Conservation (phyloP, 1,139 yeast species). For the Arxiozyma bovina region DNA sequence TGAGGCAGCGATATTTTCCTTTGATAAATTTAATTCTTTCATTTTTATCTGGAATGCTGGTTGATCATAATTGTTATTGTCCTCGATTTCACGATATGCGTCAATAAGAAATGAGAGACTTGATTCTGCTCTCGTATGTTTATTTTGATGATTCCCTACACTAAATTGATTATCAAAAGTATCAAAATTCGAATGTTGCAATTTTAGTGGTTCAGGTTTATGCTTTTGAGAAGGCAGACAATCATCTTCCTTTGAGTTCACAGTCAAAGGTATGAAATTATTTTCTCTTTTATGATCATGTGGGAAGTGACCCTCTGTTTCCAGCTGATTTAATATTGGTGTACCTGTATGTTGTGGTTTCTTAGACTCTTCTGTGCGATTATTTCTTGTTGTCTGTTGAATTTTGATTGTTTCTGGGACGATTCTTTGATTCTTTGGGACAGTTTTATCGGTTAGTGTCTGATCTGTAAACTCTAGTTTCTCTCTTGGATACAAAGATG, state of each 20-base stretch:
- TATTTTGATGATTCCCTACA: not conserved
- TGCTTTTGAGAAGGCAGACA: not conserved
- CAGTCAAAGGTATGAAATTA: not conserved
- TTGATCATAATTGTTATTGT: not conserved
- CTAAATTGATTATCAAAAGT: not conserved
- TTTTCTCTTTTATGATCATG: not conserved
- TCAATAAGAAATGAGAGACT: slow-evolving; percentile 2
- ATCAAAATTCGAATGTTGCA: slow-evolving; percentile 9
- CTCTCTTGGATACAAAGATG: not conserved
- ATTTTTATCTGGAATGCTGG: not conserved
- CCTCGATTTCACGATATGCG: slow-evolving; percentile 1
- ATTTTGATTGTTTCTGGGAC: not conserved
- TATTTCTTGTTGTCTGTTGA: not conserved
- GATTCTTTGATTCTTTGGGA: not conserved
- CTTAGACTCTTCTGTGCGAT: not conserved
- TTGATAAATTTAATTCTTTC: not conserved
- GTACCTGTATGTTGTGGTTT: not conserved
- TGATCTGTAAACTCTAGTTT: not conserved
- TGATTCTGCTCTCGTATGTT: not conserved
- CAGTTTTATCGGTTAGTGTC: not conserved
- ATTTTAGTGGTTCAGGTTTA: not conserved
- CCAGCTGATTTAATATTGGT: not conserved
- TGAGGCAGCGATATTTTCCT: not conserved
- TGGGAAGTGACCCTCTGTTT: not conserved
- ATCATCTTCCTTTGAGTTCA: not conserved